phyloP scores from a whole-genome alignment of 345 rosid genomes.

The Pugionium dolabratum region DNA sequence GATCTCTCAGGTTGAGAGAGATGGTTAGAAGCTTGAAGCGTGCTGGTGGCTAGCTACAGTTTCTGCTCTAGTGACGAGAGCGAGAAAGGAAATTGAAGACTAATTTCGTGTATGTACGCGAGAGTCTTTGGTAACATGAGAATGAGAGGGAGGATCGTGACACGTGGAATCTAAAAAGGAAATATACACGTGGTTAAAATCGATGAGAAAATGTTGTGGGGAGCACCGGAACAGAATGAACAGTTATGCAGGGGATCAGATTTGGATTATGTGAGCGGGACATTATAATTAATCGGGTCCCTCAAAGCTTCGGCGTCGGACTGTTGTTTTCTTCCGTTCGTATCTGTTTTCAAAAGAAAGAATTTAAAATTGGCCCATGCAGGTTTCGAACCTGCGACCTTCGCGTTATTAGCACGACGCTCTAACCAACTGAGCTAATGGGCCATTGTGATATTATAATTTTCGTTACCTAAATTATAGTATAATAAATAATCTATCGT shows the following conservation, averaged over 20 bases:
- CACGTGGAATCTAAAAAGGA: background rate
- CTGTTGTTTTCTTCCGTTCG: conserved; percentile 16
- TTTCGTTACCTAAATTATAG: too few species aligned
- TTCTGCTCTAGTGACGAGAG: conserved; percentile 24
- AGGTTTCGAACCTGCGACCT: conserved; percentile 57
- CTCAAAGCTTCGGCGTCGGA: conserved; percentile 32
- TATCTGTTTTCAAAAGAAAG: background rate
- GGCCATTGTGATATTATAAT: background rate
- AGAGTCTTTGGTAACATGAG: background rate
- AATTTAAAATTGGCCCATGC: conserved; percentile 26
- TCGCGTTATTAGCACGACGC: conserved; percentile 97
- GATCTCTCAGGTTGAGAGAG: background rate
- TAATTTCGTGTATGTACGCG: conserved; percentile 1
- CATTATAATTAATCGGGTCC: conserved; percentile 29
- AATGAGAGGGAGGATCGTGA: background rate
- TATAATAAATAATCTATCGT: background rate
- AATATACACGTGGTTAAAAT: background rate
- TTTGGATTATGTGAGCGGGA: conserved; percentile 37
- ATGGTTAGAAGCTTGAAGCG: background rate
- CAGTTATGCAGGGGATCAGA: conserved; percentile 19
- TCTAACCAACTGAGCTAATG: conserved; percentile 64
- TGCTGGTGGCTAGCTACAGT: background rate
- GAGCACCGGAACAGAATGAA: background rate
- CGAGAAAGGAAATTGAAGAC: conserved; percentile 1
- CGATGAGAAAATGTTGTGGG: background rate